Evolutionary conservation across 148 eudicot genomes (phyloP), one percentile per base, ranked within the genome.

Genomic region (Rhododendron molle): DNA sequence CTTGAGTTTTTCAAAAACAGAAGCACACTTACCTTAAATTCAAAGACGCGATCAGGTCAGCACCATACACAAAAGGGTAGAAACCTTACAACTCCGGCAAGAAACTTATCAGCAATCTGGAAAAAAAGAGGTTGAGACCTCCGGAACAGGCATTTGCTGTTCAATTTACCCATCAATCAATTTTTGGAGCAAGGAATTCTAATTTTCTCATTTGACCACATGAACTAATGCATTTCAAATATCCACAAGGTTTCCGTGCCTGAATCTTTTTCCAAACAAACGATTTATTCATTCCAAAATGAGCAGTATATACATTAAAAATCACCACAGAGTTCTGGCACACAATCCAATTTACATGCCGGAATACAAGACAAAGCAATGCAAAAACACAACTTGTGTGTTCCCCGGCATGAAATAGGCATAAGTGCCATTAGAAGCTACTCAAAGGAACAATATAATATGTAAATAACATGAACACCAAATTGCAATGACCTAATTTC

Each of bases 301-400:
- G 44, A 13, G 40, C 76, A 72, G 18, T 72, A 13, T 32, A 65
- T 54, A 54, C 20, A 44, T 74, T 13, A 52, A 20, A 52, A 52
- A 52, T 52, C 21, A 34, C 85, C 50, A 84, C 80, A 32, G 7
- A 36, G 72, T 4, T 84, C 30, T 21, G n/a, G 15, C 56, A 52
- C 72, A 84, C 80, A 72, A 23, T 49, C 76, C 30, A 85, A 40
- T 65, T 40, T 49, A 79, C 77, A 78, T 43, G 52, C 77, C 38
- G 23, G 28, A 0, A 36, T 2, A 30, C 21, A 9, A 79, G 43
- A 32, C 62, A 78, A 43, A 78, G 32, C 83, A 40, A 72, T 44
- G 58, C 21, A 10, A 11, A 52, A 14, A 40, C 74, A 43, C 56
- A 44, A 28, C n/a, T 60, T 20, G 3, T 16, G 23, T 56, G 62